phyloP scores from a whole-genome alignment of 495 filamentous ascomycete genomes.

The Tuber borchii region DNA sequence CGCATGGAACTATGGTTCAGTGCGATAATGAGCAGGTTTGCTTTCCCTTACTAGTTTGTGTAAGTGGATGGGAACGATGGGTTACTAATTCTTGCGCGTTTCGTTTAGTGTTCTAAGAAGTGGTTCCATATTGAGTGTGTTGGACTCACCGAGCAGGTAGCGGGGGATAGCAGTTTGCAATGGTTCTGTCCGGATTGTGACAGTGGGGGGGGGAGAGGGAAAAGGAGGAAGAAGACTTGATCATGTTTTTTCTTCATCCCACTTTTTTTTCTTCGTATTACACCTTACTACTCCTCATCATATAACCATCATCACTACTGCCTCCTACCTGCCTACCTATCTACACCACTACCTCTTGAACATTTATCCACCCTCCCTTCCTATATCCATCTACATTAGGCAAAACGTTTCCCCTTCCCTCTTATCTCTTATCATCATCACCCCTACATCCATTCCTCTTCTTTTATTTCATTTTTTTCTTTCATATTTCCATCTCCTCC shows the following conservation, averaged over 20 bases:
- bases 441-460: not conserved
- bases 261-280: not conserved
- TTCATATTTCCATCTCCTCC: conserved; percentile 7
- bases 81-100: conserved; percentile 34
- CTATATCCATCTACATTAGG: not conserved
- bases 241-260: conserved; percentile 3
- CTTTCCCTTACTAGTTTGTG: conserved; percentile 31
- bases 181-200: conserved; percentile 76
- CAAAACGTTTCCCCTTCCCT: not conserved
- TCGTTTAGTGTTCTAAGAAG: conserved; percentile 60
- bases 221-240: conserved; percentile 39
- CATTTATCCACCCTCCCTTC: not conserved
- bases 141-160: conserved; percentile 64
- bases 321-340: not conserved
- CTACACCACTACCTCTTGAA: not conserved
- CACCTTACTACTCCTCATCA: not conserved
- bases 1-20: conserved; percentile 89
- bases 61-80: not conserved
- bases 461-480: not conserved
- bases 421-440: not conserved
- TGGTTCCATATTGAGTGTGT: conserved; percentile 96
- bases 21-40: conserved; percentile 88
- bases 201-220: conserved; percentile 24
- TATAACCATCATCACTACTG: not conserved
- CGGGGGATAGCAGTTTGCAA: conserved; percentile 61